phyloP scores from a whole-genome alignment of 352 stramenopile genomes.

The Phytophthora idaei region DNA sequence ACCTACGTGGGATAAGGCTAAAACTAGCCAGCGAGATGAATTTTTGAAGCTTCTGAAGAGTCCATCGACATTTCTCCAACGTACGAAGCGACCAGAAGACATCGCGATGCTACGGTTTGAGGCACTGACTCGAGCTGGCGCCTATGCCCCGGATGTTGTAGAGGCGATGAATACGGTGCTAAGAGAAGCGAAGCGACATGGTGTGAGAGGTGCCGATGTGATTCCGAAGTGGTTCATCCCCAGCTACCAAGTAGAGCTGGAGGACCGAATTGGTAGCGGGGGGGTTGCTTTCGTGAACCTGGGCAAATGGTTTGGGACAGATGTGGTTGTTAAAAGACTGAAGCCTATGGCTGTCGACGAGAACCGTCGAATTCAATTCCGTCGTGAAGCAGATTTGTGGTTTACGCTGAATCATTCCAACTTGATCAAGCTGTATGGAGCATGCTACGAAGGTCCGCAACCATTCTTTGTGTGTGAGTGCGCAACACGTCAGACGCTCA shows the following conservation, averaged over 20 bases:
- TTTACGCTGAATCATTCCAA: slow-evolving; percentile 41
- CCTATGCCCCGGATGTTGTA: slow-evolving; percentile 25
- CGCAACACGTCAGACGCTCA: slow-evolving; percentile 28
- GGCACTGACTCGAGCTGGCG: slow-evolving; percentile 29
- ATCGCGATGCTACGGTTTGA: slow-evolving; percentile 34
- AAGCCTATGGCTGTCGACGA: slow-evolving; percentile 18
- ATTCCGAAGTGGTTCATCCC: slow-evolving; percentile 40
- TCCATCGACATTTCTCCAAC: slow-evolving; percentile 22
- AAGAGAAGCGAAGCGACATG: slow-evolving; percentile 20
- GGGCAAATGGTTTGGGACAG: slow-evolving; percentile 34
- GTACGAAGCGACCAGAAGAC: slow-evolving; percentile 17
- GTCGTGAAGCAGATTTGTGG: slow-evolving; percentile 32
- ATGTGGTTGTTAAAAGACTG: slow-evolving; percentile 36
- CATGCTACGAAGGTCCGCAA: slow-evolving; percentile 28
- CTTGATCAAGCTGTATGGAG: slow-evolving; percentile 39
- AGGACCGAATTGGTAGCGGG: slow-evolving; percentile 18
- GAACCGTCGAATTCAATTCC: slow-evolving; percentile 23
- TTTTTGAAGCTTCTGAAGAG: slow-evolving; percentile 25
- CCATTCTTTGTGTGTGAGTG: slow-evolving; percentile 41
- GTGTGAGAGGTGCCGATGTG: slow-evolving; percentile 21
- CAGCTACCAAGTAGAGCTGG: slow-evolving; percentile 28
- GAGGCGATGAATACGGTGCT: slow-evolving; percentile 30
- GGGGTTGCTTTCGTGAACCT: slow-evolving; percentile 31
- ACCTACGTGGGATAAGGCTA: slow-evolving; percentile 34
- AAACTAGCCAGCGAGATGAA: slow-evolving; percentile 16